Evolutionary conservation across 768 basidiomycete genomes (phyloP), one percentile per base, ranked within the genome.

Genomic region (Auriscalpium vulgare): DNA sequence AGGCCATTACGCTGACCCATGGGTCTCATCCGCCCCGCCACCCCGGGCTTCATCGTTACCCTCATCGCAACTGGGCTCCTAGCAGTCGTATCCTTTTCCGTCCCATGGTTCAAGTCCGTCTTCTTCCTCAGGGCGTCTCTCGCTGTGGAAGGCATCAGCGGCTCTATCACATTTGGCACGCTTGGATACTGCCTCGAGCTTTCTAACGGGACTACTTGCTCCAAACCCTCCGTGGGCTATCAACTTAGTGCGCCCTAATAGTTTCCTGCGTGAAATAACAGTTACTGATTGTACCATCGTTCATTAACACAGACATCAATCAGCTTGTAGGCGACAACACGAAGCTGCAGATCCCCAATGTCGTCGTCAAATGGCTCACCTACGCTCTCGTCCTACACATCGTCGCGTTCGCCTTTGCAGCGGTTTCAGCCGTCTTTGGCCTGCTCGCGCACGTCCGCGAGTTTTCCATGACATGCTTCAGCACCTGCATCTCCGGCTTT

Each of bases 301-400:
- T 21, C 21, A 21, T 21, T 21, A 21, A 21, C 21, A 23, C 57
- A 95, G 93, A 97, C 63, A 82, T 95, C 62, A 91, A 94, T 64
- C 66, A 75, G 38, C 78, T 97, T 2, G 82, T 97, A 36, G 90
- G 86, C 7, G 78, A 91, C 68, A 70, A 76, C 4, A 73, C 80
- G 2, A 63, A 75, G 29, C 71, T 95, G 37, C 69, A 91, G 62
- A 90, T 97, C 51, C 92, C 94, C 1, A 74, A 83, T 55, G 81
- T 91, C 7, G 79, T 85, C 50, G 88, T 94, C 58, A 95, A 97
- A 74, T 97, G 95, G 91, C 75, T 97, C 66, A 98, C 97, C 10
- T 95, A 95, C 65, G 85, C 84, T 21, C 84, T 99, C 61, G 83
- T 97, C 60, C 79, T 98, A 14, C 95, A 98, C 67, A 83, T 97